These are phyloP conservation scores for Colletotrichum liaoningense DNA, from an alignment of 2,329 filamentous ascomycete genomes.

Conservation along the genomic window DNA sequence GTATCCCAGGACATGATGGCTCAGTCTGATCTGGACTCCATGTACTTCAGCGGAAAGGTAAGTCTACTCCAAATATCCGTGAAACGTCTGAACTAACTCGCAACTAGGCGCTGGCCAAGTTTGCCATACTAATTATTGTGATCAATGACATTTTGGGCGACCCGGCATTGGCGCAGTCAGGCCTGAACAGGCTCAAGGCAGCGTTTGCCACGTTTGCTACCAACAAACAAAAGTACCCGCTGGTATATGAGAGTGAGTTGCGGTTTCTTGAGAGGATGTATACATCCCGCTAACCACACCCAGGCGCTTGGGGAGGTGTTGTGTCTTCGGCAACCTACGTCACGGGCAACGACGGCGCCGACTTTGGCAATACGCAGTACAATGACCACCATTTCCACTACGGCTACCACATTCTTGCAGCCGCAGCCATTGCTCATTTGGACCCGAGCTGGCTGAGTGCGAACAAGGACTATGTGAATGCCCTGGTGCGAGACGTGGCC, in stretches of 20 bases:
- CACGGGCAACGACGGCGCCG: slow-evolving; percentile 75
- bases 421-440: slow-evolving; percentile 83
- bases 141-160: slow-evolving; percentile 73
- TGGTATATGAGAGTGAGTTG: slow-evolving; percentile 71
- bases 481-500: slow-evolving; percentile 83
- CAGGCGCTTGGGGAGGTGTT: slow-evolving; percentile 80
- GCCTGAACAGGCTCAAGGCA: slow-evolving; percentile 71
- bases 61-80: too few relatives aligned
- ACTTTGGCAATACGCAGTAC: slow-evolving; percentile 93
- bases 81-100: too few relatives aligned
- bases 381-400: slow-evolving; percentile 83
- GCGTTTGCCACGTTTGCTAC: slow-evolving; percentile 74
- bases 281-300: not conserved
- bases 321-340: slow-evolving; percentile 81
- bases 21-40: slow-evolving; percentile 82
- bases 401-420: slow-evolving; percentile 90
- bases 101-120: slow-evolving; percentile 76
- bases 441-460: slow-evolving; percentile 78
- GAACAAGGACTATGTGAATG: slow-evolving; percentile 86
- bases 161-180: slow-evolving; percentile 64
- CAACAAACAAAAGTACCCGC: slow-evolving; percentile 75
- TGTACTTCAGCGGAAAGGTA: slow-evolving; percentile 93
- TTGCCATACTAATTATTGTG: slow-evolving; percentile 75
- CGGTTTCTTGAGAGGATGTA: not conserved
- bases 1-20: slow-evolving; percentile 79